These are phyloP conservation scores for Diplotaxis tenuifolia DNA, from an alignment of 345 rosid genomes.

Conservation along the genomic window DNA sequence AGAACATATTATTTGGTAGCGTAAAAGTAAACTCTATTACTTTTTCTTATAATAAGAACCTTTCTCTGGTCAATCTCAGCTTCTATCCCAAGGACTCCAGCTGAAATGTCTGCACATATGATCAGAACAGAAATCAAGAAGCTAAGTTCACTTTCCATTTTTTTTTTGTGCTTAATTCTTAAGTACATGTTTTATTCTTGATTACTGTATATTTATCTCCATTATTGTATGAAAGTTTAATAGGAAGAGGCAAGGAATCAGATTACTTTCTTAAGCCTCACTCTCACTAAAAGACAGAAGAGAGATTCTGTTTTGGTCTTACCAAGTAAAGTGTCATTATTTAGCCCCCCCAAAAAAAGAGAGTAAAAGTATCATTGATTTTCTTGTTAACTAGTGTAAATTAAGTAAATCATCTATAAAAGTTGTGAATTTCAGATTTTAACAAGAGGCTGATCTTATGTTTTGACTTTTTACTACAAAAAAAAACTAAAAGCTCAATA, in stretches of 20 bases:
- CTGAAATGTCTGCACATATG: slow-evolving; percentile 43
- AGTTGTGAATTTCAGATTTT: background rate
- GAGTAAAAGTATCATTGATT: slow-evolving; percentile 25
- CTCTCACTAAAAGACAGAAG: slow-evolving; percentile 13
- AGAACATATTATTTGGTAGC: background rate
- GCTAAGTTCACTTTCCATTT: slow-evolving; percentile 34
- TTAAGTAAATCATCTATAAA: background rate
- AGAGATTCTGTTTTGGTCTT: slow-evolving; percentile 28
- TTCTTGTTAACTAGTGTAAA: background rate
- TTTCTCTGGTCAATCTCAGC: slow-evolving; percentile 39
- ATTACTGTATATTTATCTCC: slow-evolving; percentile 19
- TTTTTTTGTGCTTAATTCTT: background rate
- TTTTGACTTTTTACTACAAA: background rate
- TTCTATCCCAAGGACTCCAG: slow-evolving; percentile 36
- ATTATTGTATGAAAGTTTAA: slow-evolving; percentile 6
- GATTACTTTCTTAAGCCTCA: slow-evolving; percentile 26
- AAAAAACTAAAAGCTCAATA: background rate
- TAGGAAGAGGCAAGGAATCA: slow-evolving; percentile 28
- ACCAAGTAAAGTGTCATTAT: slow-evolving; percentile 23
- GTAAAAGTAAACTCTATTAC: background rate
- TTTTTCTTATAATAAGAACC: slow-evolving; percentile 28
- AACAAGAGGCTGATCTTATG: background rate
- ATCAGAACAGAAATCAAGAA: slow-evolving; percentile 38
- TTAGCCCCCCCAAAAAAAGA: too few species aligned
- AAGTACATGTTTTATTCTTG: background rate